Evolutionary conservation across 163 green algal genomes (phyloP).

Genomic region (Smithsoniella earleae): DNA sequence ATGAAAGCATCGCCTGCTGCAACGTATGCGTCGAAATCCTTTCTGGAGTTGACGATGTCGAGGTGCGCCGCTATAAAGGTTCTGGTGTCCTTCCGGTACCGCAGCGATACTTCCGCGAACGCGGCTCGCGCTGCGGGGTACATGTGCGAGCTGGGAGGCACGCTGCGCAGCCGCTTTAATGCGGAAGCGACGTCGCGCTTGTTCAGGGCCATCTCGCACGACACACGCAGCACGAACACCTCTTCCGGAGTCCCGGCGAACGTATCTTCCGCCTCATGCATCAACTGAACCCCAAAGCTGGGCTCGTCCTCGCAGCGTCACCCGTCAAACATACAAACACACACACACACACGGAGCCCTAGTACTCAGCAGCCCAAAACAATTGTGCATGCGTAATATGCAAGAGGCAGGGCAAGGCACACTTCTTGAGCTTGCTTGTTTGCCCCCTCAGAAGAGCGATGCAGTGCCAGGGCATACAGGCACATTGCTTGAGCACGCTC

Average conservation of each 20-base stretch:
- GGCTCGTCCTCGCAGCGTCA: too few species aligned
- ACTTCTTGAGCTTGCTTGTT: not conserved
- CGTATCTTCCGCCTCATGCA: not conserved
- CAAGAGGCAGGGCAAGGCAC: not conserved
- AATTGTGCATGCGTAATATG: too few species aligned
- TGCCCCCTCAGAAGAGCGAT: not conserved
- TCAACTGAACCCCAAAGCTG: too few species aligned
- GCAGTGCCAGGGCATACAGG: not conserved
- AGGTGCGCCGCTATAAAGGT: not conserved
- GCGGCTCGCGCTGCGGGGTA: not conserved
- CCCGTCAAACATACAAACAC: too few species aligned
- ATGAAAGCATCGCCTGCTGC: not conserved
- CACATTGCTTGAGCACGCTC: not conserved
- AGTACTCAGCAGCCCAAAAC: too few species aligned
- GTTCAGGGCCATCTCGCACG: conserved; percentile 10
- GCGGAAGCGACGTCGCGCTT: conserved; percentile 10
- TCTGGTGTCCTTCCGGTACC: not conserved
- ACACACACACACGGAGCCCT: too few species aligned
- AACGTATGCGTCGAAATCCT: not conserved
- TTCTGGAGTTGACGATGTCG: not conserved
- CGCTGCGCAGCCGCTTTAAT: not conserved
- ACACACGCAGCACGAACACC: conserved; percentile 7
- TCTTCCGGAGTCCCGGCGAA: not conserved
- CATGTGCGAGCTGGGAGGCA: not conserved
- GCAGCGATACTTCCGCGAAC: conserved; percentile 18